Base-by-base conservation (phyloP, 2,329 filamentous ascomycete species). In the Fusarium anthophilum region DNA sequence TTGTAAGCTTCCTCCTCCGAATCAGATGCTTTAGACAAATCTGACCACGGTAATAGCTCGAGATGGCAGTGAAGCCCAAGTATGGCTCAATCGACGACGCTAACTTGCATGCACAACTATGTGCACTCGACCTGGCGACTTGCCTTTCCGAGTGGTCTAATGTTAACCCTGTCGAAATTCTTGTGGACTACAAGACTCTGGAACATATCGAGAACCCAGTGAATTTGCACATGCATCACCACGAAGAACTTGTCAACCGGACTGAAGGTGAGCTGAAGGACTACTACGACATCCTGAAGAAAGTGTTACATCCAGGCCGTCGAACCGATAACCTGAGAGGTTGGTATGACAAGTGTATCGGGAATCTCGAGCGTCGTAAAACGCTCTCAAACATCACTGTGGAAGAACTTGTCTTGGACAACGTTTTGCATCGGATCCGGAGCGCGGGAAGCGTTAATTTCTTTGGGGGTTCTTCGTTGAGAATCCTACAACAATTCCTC, bases 211-310 rank as follows among this genome's bases (percentile, higher is more conserved):
- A 84, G 43, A 83, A 78, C 43, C 79, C 83, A 5, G 89, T 89
- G 6, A 85, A 90, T 41, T 88, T 89, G 8, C 87, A 87, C 47
- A 67, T 76, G n/a, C 76, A 78, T 22, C 73, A 75, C n/a, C 76
- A 78, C 32, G 76, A 78, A 57, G 76, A 78, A 38, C 70, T 78
- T 12, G 66, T 74, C 26, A 70, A 70, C 6, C 76, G 76, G 17
- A 75, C 60, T 37, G 60, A 62, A 37, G 43, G 66, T 6, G 74
- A 78, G 39, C 57, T 78, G 22, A 51, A 61, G 15, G 8, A 22
- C 6, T 76, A 77, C 24, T 39, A 73, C 14, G 30, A 22, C 15
- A 76, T 73, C 20, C 62, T 78, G 56, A 39, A 18, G 35, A 47
- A 47, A 5, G 32, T 67, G 35, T 45, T 68, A 10, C 30, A 58